Evolutionary conservation across 345 rosid species (phyloP), one percentile per base, ranked within the genome.

Genomic region (Populus pruinosa): DNA sequence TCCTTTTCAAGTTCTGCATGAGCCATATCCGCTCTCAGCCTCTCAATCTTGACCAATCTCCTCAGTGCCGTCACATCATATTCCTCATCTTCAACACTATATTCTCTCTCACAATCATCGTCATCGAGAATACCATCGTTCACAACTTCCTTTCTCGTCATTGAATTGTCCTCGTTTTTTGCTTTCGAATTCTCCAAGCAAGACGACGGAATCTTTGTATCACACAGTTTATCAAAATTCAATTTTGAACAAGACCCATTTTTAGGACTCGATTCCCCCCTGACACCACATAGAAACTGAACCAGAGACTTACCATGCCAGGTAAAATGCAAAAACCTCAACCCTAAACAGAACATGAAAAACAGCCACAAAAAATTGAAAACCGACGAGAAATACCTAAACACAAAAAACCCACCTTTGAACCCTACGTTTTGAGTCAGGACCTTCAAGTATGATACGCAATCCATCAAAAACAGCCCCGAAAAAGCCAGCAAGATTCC

Each of bases 1-100:
- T 95, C 99, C 66, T 92, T 88, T 70, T 93, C 96, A 14, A 90
- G 87, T 76, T 95, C 99, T 53, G 39, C 55, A 71, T 43, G 61
- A 41, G 91, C 85, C 71, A 61, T 56, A 6, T 82, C 75, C 6
- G 89, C 86, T 78, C 89, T 84, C 49, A 59, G 79, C 84, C 91
- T 86, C 79, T 91, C 97, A 17, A 78, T 77, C 83, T 87, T 90
- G 13, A 93, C 92, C 81, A 91, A 79, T 78, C 77, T 84, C 83
- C 93, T 84, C 77, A 95, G 78, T 61, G 82, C 76, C 55, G 78
- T 73, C 17, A 81, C 92, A 75, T 93, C 91, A 71, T 75, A 80
- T 77, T 77, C 85, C 56, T 88, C 81, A 71, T 93, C 94, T 80
- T 93, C 97, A 21, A 80, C 80, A 81, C 71, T 81, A 49, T 11